phyloP scores from a whole-genome alignment of 2,329 filamentous ascomycete genomes.

The Colletotrichum musae region DNA sequence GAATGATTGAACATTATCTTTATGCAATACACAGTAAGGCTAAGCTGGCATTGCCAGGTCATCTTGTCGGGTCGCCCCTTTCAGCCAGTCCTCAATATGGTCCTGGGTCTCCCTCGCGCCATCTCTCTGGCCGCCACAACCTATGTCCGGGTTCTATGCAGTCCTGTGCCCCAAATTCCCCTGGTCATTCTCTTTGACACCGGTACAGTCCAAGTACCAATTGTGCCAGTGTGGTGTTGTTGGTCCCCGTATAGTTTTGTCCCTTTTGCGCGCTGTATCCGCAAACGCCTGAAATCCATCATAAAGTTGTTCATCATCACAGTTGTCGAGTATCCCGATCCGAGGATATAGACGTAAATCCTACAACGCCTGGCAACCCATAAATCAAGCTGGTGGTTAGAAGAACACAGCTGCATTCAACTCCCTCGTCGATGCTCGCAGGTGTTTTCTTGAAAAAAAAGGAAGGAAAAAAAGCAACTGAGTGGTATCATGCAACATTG shows the following conservation, averaged over 20 bases:
- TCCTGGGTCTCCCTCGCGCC: constrained; percentile 1
- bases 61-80: constrained; percentile 16
- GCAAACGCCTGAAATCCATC: constrained; percentile 35
- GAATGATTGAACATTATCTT: constrained; percentile 40
- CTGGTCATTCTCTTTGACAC: neutral
- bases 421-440: constrained; percentile 1
- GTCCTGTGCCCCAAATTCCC: neutral
- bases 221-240: constrained; percentile 17
- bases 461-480: neutral
- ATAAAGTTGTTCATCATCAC: constrained; percentile 35
- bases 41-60: constrained; percentile 7
- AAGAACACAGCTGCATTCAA: constrained; percentile 3
- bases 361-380: constrained; percentile 30
- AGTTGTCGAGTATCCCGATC: constrained; percentile 22
- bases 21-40: constrained; percentile 29
- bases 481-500: constrained; percentile 34
- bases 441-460: constrained; percentile 1
- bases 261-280: constrained; percentile 25
- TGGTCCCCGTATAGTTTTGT: neutral
- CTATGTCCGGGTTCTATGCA: constrained; percentile 14
- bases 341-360: constrained; percentile 22
- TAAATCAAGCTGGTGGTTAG: constrained; percentile 5
- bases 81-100: constrained; percentile 3
- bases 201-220: constrained; percentile 13
- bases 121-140: constrained; percentile 10